phyloP scores from a whole-genome alignment of 179 eudicot genomes.

The Amaranthus tricolor region DNA sequence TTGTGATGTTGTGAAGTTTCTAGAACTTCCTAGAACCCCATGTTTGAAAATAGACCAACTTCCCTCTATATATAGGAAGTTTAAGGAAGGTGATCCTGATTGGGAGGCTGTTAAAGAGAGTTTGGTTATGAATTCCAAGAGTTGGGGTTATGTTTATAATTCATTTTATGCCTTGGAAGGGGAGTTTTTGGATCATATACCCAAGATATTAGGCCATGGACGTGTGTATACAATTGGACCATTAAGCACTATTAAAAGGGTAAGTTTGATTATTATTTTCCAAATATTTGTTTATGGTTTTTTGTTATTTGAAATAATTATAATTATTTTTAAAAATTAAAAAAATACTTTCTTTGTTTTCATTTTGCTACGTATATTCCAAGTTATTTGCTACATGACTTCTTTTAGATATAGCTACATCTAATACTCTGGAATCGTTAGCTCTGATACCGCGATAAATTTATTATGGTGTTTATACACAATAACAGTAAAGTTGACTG shows the following conservation, averaged over 20 bases:
- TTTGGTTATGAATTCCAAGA: slow-evolving; percentile 34
- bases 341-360: too few relatives aligned
- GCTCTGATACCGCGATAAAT: too few relatives aligned
- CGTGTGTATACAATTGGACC: slow-evolving; percentile 54
- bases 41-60: slow-evolving; percentile 34
- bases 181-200: slow-evolving; percentile 36
- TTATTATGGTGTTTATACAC: too few relatives aligned
- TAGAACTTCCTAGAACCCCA: slow-evolving; percentile 42
- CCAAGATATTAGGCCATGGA: slow-evolving; percentile 23
- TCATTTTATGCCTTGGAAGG: slow-evolving; percentile 46
- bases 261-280: too few relatives aligned
- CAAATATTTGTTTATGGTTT: too few relatives aligned
- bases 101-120: slow-evolving; percentile 36
- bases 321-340: too few relatives aligned
- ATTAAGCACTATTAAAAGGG: not conserved
- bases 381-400: too few relatives aligned
- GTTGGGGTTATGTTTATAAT: slow-evolving; percentile 51
- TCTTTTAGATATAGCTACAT: too few relatives aligned
- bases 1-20: slow-evolving; percentile 14
- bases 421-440: too few relatives aligned
- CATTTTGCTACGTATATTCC: too few relatives aligned
- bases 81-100: slow-evolving; percentile 34
- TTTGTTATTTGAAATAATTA: too few relatives aligned
- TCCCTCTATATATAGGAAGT: slow-evolving; percentile 36
- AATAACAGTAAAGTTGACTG: too few relatives aligned